Evolutionary conservation across 1,284 basidiomycete genomes (phyloP).

Genomic region (Ganoderma multipileum): DNA sequence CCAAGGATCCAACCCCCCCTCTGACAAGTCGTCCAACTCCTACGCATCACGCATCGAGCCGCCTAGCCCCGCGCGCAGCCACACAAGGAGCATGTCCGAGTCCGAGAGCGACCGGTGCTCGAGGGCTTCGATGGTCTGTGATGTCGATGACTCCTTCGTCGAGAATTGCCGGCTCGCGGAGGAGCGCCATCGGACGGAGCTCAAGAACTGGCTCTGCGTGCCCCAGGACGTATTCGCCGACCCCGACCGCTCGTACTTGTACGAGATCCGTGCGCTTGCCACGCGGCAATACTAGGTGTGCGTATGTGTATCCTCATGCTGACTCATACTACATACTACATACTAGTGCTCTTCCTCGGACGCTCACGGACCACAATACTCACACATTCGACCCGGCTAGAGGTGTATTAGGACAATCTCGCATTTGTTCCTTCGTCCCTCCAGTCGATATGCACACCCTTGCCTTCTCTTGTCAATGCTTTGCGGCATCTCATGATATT

Average conservation of each 20-base stretch:
- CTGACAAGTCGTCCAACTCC: constrained; percentile 45
- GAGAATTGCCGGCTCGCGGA: constrained; percentile 78
- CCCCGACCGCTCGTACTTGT: constrained; percentile 67
- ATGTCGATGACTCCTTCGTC: constrained; percentile 76
- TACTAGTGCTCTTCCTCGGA: not conserved
- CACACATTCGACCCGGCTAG: constrained; percentile 34
- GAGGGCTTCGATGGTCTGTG: constrained; percentile 74
- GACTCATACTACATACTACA: constrained; percentile 12
- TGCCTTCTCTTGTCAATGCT: constrained; percentile 13
- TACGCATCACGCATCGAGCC: constrained; percentile 29
- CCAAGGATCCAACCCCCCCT: constrained; percentile 36
- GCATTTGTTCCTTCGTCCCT: constrained; percentile 11
- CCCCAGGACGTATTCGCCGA: constrained; percentile 51
- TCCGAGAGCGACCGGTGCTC: constrained; percentile 79
- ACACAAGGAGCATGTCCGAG: constrained; percentile 70
- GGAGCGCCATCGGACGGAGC: constrained; percentile 80
- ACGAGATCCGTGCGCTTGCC: constrained; percentile 82
- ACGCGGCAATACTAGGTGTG: constrained; percentile 72
- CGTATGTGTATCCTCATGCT: constrained; percentile 9
- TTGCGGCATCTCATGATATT: constrained; percentile 12
- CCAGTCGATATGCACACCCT: constrained; percentile 15
- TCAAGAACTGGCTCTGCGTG: constrained; percentile 75
- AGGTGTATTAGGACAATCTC: constrained; percentile 28
- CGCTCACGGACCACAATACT: constrained; percentile 27
- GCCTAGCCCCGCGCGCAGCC: constrained; percentile 69